Evolutionary conservation across 1,284 basidiomycete species (phyloP), one percentile per base, ranked within the genome.

Genomic region (Albatrellus sp.): DNA sequence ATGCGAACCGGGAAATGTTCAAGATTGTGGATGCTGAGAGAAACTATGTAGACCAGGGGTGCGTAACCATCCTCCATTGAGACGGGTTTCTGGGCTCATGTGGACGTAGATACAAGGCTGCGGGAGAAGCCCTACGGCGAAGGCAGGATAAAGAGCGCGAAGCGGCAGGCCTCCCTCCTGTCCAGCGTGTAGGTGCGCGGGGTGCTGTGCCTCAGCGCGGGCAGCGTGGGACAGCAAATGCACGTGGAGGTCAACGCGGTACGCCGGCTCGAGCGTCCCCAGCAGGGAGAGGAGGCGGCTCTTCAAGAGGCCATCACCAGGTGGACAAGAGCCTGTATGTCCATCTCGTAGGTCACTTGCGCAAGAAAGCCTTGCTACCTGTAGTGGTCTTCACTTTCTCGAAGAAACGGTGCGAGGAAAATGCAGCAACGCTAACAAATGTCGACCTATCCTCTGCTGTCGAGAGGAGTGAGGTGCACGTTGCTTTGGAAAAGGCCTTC

Each of bases 121-220:
- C 96, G 0, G 77, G 78, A 8, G 91, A 98, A 54, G 82, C 92
- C 1, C 66, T 96, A 16, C 78, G 82, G 44, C 75, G 92, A 29
- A 98, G 97, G 65, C 96, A 98, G 62, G 94, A 98, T 61, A 98
- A 97, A 62, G 94, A 98, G 59, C 75, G 94, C 40, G 92, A 98
- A 64, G 90, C 90, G 0, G 90, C 89, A 1, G 93, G 92, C 0
- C 65, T 96, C 14, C 77, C 85, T 10, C 89, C 89, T 5, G 75
- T 90, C 0, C 80, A 85, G 53, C 75, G 80, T 37, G 72, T 83
- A 10, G 90, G 90, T 31, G 87, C 84, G 3, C 75, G 88, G 31
- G 89, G 86, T 10, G 79, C 77, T 1, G 72, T 77, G 14, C 66
- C 72, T 2, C 75, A 81, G n/a, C 67, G 72, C 2, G 71, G 72